Evolutionary conservation across 179 eudicot species (phyloP).

Genomic region (Silene vulgaris): DNA sequence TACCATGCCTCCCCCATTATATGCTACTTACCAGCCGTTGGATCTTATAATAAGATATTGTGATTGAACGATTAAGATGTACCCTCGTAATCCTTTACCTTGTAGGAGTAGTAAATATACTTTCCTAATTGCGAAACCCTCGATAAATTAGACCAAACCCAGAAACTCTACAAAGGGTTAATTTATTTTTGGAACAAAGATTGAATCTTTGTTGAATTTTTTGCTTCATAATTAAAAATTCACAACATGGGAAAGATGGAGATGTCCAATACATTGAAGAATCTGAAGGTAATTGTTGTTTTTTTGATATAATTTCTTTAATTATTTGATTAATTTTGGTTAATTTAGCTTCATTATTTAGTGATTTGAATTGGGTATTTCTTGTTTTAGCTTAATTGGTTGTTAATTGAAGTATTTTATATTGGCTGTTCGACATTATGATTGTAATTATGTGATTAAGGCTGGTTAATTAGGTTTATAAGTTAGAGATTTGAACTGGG

Average conservation of each 20-base stretch:
- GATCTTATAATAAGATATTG: no score
- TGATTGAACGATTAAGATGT: no score
- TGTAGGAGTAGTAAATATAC: no score
- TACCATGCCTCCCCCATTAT: no score
- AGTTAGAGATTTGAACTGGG: constrained; percentile 2
- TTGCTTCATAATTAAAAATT: not conserved
- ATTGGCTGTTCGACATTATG: no score
- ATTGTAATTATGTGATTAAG: no score
- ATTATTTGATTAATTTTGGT: constrained; percentile 1
- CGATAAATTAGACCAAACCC: not conserved
- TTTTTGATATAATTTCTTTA: not conserved
- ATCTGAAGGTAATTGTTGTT: constrained; percentile 58
- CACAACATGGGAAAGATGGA: constrained; percentile 69
- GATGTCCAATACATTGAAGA: constrained; percentile 65
- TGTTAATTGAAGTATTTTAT: no score
- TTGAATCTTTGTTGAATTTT: constrained; percentile 12
- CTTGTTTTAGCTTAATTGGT: no score
- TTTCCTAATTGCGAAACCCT: constrained; percentile 19
- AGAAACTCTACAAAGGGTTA: constrained; percentile 7
- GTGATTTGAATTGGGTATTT: no score
- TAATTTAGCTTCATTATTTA: not conserved
- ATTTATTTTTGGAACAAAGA: constrained; percentile 19
- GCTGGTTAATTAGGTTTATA: no score
- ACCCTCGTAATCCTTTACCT: no score
- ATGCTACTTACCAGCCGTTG: no score